Percentiles rank a stretch among this genome's conserved stretches.
Conservation (phyloP, 495 filamentous ascomycete species). For the Cercophora scortea region DNA sequence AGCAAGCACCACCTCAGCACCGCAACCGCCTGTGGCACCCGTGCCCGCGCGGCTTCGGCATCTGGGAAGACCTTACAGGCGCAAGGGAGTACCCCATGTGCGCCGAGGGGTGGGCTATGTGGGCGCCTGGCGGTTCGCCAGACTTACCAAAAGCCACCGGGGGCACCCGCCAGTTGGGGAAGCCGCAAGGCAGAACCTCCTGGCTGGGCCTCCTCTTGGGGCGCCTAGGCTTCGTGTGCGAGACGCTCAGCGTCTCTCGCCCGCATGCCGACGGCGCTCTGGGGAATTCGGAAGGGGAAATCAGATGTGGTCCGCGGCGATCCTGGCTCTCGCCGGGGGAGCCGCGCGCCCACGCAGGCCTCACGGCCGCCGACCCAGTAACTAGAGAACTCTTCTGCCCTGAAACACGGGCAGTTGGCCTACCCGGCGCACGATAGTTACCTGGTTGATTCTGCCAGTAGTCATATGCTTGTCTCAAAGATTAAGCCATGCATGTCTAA, state of each 20-base stretch:
- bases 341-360: conserved; percentile 11
- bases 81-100: not conserved
- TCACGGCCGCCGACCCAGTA: conserved; percentile 3
- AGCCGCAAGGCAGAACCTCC: not conserved
- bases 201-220: conserved; percentile 29
- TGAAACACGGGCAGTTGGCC: not conserved
- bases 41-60: not conserved
- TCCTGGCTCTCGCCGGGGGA: conserved; percentile 1
- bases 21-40: not conserved
- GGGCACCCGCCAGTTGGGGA: conserved; percentile 2
- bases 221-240: not conserved
- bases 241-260: not conserved
- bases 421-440: not conserved
- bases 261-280: not conserved
- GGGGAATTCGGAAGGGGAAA: not conserved
- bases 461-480: conserved; percentile 68
- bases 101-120: conserved; percentile 5
- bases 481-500: conserved; percentile 70
- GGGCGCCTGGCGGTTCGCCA: conserved; percentile 1
- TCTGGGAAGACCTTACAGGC: not conserved
- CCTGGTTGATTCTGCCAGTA: conserved; percentile 59
- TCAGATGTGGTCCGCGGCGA: not conserved
- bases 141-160: conserved; percentile 2
- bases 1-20: not conserved
- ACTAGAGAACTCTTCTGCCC: conserved; percentile 30